These are phyloP conservation scores for Lantana camara DNA, from an alignment of 257 asterid species.

Conservation along the genomic window DNA sequence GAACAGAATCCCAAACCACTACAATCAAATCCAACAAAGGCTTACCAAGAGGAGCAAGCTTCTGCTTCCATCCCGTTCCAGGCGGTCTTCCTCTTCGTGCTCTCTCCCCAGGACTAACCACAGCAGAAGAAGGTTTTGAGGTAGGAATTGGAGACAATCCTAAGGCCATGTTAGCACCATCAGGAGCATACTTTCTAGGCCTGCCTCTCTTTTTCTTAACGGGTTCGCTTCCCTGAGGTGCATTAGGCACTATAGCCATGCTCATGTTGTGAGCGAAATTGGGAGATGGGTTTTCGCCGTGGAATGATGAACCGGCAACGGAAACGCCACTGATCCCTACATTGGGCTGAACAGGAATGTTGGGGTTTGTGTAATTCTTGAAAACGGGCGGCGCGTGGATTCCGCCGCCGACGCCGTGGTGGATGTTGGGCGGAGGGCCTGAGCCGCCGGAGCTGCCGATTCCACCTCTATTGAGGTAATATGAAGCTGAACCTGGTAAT, in stretches of 20 bases:
- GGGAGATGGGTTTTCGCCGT: slow-evolving; percentile 60
- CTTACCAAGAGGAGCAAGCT: slow-evolving; percentile 91
- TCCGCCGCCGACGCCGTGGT: slow-evolving; percentile 36
- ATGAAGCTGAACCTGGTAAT: slow-evolving; percentile 62
- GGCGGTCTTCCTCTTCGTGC: slow-evolving; percentile 82
- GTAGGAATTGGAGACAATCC: slow-evolving; percentile 68
- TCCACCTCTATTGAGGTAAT: slow-evolving; percentile 67
- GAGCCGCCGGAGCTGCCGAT: slow-evolving; percentile 47
- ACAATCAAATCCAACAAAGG: slow-evolving; percentile 2
- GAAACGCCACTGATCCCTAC: slow-evolving; percentile 44
- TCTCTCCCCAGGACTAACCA: slow-evolving; percentile 51
- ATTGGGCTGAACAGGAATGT: slow-evolving; percentile 53
- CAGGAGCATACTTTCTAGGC: slow-evolving; percentile 92
- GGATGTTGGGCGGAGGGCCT: slow-evolving; percentile 33
- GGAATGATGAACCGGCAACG: slow-evolving; percentile 53
- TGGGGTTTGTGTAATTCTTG: slow-evolving; percentile 54
- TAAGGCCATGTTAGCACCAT: slow-evolving; percentile 71
- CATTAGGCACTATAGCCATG: slow-evolving; percentile 41
- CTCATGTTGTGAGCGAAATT: slow-evolving; percentile 52
- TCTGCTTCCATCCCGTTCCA: slow-evolving; percentile 95
- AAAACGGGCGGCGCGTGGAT: slow-evolving; percentile 48
- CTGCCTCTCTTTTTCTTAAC: slow-evolving; percentile 94
- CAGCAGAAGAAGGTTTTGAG: slow-evolving; percentile 49
- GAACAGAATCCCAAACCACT: not conserved
- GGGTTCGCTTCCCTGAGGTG: slow-evolving; percentile 51